Evolutionary conservation across 441 rosid genomes (phyloP).

Genomic region (Erodium moschatum): DNA sequence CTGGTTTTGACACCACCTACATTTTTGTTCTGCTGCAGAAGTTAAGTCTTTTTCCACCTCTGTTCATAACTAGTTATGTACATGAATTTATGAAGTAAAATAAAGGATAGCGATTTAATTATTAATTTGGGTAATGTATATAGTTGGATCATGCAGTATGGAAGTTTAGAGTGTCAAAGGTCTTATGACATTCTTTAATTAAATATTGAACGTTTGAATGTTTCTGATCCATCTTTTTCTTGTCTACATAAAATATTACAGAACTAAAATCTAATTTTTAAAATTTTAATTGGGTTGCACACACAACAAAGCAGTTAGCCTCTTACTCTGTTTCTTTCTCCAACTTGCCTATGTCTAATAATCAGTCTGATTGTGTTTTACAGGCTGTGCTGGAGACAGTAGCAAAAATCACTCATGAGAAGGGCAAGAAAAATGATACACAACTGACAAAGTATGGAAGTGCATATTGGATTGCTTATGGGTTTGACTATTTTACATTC

Average conservation of each 20-base stretch:
- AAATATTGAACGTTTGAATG: neutral
- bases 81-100: neutral
- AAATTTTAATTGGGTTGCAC: neutral
- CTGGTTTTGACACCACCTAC: neutral
- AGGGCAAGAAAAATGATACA: slow-evolving; percentile 71
- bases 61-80: neutral
- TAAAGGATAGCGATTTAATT: neutral
- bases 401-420: slow-evolving; percentile 87
- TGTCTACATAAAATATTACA: neutral
- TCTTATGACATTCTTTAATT: slow-evolving; percentile 10
- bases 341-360: slow-evolving; percentile 9
- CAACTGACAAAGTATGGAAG: slow-evolving; percentile 52
- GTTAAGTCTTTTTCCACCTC: neutral
- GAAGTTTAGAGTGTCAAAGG: neutral
- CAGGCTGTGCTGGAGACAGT: slow-evolving; percentile 94
- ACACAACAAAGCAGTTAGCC: neutral
- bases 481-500: neutral
- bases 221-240: neutral
- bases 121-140: neutral
- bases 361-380: slow-evolving; percentile 22
- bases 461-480: slow-evolving; percentile 11
- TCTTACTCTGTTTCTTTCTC: slow-evolving; percentile 10
- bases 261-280: neutral
- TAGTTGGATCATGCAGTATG: neutral
- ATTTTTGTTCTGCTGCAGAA: slow-evolving; percentile 5